Evolutionary conservation across 2,329 filamentous ascomycete genomes (phyloP).

Genomic region (Aureobasidium subglaciale): DNA sequence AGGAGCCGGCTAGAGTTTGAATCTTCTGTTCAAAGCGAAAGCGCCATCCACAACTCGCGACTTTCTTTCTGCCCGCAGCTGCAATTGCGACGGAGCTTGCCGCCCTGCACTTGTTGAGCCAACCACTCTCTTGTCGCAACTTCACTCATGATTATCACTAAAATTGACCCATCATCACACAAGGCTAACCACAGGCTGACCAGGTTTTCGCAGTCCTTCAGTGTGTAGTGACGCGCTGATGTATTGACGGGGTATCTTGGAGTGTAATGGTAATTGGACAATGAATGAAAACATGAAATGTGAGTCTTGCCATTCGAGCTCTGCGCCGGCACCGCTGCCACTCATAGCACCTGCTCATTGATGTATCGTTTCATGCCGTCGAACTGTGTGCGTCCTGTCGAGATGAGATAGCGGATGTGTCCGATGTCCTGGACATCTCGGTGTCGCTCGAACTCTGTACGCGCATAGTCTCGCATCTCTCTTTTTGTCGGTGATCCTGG

Average conservation of each 20-base stretch:
- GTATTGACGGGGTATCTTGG: neutral
- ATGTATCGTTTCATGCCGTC: slow-evolving; percentile 41
- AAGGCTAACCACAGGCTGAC: too few species aligned
- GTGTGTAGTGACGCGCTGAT: neutral
- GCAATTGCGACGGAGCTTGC: slow-evolving; percentile 1
- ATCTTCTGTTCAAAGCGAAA: neutral
- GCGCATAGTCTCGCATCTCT: slow-evolving; percentile 43
- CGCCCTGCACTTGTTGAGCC: neutral
- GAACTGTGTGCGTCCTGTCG: slow-evolving; percentile 44
- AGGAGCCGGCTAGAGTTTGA: neutral
- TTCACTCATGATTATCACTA: neutral
- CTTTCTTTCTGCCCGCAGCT: neutral
- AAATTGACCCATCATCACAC: neutral
- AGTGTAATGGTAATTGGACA: neutral
- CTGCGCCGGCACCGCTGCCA: neutral
- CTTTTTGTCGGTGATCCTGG: slow-evolving; percentile 29
- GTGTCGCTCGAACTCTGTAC: slow-evolving; percentile 43
- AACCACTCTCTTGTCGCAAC: neutral
- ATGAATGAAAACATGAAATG: neutral
- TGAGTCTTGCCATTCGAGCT: neutral
- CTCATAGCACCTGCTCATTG: slow-evolving; percentile 26
- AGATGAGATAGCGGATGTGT: slow-evolving; percentile 44
- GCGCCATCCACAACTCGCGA: neutral
- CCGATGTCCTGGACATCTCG: slow-evolving; percentile 39
- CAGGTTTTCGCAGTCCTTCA: too few species aligned